phyloP scores from a whole-genome alignment of 2,329 filamentous ascomycete species.

The Coniochaeta prunicola region DNA sequence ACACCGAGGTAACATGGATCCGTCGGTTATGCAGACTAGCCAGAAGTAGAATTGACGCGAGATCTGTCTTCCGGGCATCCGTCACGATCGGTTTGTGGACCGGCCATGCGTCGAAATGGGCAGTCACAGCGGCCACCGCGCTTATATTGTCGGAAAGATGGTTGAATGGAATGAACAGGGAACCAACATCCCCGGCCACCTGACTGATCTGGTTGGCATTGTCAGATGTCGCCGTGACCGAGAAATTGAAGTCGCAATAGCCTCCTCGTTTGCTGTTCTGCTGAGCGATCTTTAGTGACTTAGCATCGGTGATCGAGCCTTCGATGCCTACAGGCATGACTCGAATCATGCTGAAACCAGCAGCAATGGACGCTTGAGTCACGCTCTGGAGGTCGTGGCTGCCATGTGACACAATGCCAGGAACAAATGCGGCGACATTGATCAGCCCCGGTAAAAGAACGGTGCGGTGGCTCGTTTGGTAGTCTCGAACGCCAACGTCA shows the following conservation, averaged over 20 bases:
- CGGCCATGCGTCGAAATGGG: conserved; percentile 74
- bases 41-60: conserved; percentile 72
- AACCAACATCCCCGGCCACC: conserved; percentile 67
- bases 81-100: conserved; percentile 73
- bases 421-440: conserved; percentile 75
- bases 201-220: conserved; percentile 71
- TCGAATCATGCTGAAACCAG: conserved; percentile 74
- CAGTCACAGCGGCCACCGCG: conserved; percentile 72
- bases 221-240: conserved; percentile 63
- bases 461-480: conserved; percentile 80
- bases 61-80: conserved; percentile 71
- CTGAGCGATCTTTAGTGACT: conserved; percentile 64
- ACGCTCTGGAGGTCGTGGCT: conserved; percentile 63
- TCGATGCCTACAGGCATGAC: conserved; percentile 71
- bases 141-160: conserved; percentile 75
- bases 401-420: conserved; percentile 57
- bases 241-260: conserved; percentile 75
- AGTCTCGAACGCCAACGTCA: conserved; percentile 76
- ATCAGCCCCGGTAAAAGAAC: conserved; percentile 67
- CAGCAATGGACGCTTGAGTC: conserved; percentile 65
- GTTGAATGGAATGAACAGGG: conserved; percentile 78
- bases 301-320: conserved; percentile 64
- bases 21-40: conserved; percentile 72
- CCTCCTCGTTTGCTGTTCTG: conserved; percentile 60
- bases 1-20: conserved; percentile 74